Evolutionary conservation across 2,329 filamentous ascomycete genomes (phyloP).

Genomic region (Capronia coronata): DNA sequence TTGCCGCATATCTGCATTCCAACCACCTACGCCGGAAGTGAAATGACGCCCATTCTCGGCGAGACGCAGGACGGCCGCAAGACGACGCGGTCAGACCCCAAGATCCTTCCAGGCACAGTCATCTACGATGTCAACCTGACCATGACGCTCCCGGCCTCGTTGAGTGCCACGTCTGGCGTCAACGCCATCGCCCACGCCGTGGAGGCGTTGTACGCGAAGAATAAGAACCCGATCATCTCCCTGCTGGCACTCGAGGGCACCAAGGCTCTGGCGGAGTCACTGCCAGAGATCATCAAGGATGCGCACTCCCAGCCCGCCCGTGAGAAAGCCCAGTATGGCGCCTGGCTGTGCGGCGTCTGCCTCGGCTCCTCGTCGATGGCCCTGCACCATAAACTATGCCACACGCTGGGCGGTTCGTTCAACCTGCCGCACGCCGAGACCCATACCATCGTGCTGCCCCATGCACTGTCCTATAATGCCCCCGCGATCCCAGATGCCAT

Average conservation of each 20-base stretch:
- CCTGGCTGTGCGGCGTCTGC: conserved; percentile 58
- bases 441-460: conserved; percentile 57
- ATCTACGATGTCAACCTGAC: conserved; percentile 61
- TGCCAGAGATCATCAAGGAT: conserved; percentile 48
- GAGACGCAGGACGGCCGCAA: conserved; percentile 55
- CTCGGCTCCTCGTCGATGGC: conserved; percentile 57
- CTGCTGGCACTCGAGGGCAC: conserved; percentile 55
- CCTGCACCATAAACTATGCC: conserved; percentile 63
- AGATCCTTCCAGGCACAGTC: conserved; percentile 55
- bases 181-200: conserved; percentile 63
- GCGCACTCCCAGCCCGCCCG: conserved; percentile 43
- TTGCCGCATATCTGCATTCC: conserved; percentile 55
- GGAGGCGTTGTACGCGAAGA: conserved; percentile 57
- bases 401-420: conserved; percentile 58
- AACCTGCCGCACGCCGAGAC: conserved; percentile 60
- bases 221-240: conserved; percentile 55
- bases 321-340: conserved; percentile 53
- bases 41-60: conserved; percentile 60
- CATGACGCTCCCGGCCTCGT: conserved; percentile 48
- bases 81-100: conserved; percentile 52
- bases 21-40: conserved; percentile 57
- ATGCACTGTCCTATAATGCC: conserved; percentile 58
- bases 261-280: conserved; percentile 46
- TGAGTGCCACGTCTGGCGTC: conserved; percentile 55
- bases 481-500: conserved; percentile 49